phyloP scores from a whole-genome alignment of 2,329 filamentous ascomycete genomes.

The Aspergillus sp. region DNA sequence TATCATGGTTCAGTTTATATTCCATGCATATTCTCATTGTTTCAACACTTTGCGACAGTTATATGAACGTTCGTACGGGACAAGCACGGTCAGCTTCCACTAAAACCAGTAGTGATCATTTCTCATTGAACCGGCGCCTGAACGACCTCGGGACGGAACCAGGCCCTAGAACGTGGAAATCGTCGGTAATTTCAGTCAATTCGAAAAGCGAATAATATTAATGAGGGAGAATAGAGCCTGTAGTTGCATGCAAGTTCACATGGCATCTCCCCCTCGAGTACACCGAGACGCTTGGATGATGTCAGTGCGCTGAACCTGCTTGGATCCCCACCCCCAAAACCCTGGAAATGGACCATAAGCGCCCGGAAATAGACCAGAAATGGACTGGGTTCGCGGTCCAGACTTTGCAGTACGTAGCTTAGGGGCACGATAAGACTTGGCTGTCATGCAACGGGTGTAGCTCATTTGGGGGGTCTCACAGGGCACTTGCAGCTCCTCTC shows the following conservation, averaged over 20 bases:
- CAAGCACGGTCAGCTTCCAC: not conserved
- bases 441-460: conserved; percentile 1
- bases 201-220: not conserved
- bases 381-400: conserved; percentile 8
- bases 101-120: not conserved
- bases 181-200: not conserved
- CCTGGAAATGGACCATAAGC: conserved; percentile 16
- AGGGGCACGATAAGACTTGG: conserved; percentile 6
- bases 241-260: not conserved
- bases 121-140: not conserved
- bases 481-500: not conserved
- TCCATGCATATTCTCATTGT: not conserved
- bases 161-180: not conserved
- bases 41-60: not conserved
- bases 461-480: not conserved
- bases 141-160: not conserved
- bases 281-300: conserved; percentile 3
- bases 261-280: not conserved
- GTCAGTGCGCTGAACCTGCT: conserved; percentile 7
- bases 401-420: not conserved
- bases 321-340: conserved; percentile 7
- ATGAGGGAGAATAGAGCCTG: not conserved
- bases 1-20: not conserved
- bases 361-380: conserved; percentile 8
- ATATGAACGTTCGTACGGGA: not conserved